Base-by-base conservation (phyloP, 2,329 filamentous ascomycete genomes). In the Helotiales sp. region DNA sequence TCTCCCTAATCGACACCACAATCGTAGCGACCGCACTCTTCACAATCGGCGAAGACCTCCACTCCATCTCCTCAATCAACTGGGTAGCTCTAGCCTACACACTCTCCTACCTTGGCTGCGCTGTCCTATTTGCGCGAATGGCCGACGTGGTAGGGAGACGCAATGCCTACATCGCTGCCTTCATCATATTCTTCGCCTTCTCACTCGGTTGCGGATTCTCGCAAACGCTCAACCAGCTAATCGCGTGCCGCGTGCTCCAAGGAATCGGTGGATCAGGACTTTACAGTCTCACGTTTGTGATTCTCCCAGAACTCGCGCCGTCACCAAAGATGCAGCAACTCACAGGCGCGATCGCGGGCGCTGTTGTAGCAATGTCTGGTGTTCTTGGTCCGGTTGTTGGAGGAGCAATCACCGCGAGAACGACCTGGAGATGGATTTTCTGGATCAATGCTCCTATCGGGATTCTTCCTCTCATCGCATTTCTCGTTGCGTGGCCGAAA, bases 11-110 rank as follows among this genome's bases (percentile, higher is more conserved):
- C n/a, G 83, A 86, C 67, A 78, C 79, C 1, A 82, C 82, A 3
- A 85, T 86, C 34, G 79, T 86, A 1, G 81, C 83, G 1, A 85
- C 83, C 12, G 80, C 80, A 44, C 69, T 86, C 9, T 80, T 80
- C 63, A 74, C 74, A n/a, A 85, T 86, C 47, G 80, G 79, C 1
- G 67, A 65, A 24, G 80, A 85, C 2, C 81, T 86, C 50, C 58
- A 75, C 12, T 72, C 75, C 12, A 63, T 80, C 4, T 68, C 73
- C 13, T 65, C 65, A 5, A 75, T 82, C 57, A 83, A 81, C 64
- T 83, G 80, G 80, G 77, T 84, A 0, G 79, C 80, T 0, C 71
- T 85, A 36, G 73, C 80, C 3, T 84, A 84, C 63, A 82, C 81
- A 0, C 61, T 64, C 30, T 55, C 81, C 10, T 85, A 84, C 63